Evolutionary conservation across 108 stramenopile species (phyloP).

Genomic region (Mediolabrus comicus): DNA sequence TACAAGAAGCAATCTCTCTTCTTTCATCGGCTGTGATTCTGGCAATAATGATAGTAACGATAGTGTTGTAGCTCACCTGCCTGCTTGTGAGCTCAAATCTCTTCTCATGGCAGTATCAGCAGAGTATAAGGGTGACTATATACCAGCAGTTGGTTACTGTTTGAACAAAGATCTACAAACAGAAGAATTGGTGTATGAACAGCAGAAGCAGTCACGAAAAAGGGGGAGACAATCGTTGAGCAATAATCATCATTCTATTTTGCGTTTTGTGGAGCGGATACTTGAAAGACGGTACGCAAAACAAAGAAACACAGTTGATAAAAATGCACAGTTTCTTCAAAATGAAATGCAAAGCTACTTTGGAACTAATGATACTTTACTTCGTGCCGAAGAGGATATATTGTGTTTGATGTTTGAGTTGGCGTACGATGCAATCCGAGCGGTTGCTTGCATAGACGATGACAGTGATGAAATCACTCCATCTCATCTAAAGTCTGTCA

Average conservation of each 20-base stretch:
- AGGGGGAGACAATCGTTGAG: constrained; percentile 5
- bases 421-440: constrained; percentile 23
- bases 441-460: neutral
- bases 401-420: constrained; percentile 27
- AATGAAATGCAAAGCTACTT: constrained; percentile 20
- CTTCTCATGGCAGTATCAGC: constrained; percentile 9
- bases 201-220: constrained; percentile 5
- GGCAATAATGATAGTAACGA: constrained; percentile 2
- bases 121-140: constrained; percentile 1
- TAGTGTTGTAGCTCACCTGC: neutral
- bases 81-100: constrained; percentile 4
- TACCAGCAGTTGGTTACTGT: neutral
- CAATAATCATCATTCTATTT: constrained; percentile 33
- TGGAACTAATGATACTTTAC: constrained; percentile 16
- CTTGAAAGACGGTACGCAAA: constrained; percentile 17
- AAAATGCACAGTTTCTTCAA: constrained; percentile 12
- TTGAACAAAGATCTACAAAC: neutral
- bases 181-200: neutral
- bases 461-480: neutral
- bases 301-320: neutral
- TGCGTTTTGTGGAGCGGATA: constrained; percentile 22
- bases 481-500: neutral
- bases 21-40: too few species aligned
- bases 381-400: constrained; percentile 25
- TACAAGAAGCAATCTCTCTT: too few species aligned